Evolutionary conservation across 495 filamentous ascomycete species (phyloP).

Genomic region (Oleoguttula mirabilis): DNA sequence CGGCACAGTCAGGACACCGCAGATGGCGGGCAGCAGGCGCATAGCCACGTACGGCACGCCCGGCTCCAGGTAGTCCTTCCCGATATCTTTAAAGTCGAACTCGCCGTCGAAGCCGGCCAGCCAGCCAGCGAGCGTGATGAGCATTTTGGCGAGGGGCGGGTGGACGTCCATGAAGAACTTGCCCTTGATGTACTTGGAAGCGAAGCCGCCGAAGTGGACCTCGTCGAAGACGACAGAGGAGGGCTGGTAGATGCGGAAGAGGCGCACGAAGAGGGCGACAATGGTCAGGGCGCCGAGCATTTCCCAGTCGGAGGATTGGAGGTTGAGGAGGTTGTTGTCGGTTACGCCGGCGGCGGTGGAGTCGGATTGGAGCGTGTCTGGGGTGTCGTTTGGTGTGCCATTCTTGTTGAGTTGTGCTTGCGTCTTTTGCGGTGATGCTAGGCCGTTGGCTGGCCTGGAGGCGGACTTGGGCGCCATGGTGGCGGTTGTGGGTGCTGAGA

Average conservation of each 20-base stretch:
- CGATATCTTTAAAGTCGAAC: slow-evolving; percentile 99
- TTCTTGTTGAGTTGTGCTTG: slow-evolving; percentile 2
- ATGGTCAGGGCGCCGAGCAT: slow-evolving; percentile 59
- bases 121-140: slow-evolving; percentile 91
- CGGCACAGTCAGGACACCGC: slow-evolving; percentile 75
- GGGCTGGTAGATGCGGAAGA: slow-evolving; percentile 94
- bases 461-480: slow-evolving; percentile 7
- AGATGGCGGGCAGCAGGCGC: slow-evolving; percentile 81
- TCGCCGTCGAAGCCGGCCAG: slow-evolving; percentile 87
- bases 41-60: slow-evolving; percentile 95
- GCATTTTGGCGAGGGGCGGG: slow-evolving; percentile 89
- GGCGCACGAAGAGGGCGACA: slow-evolving; percentile 63
- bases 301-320: slow-evolving; percentile 73
- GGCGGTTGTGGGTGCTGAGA: slow-evolving; percentile 1
- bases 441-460: too few relatives aligned
- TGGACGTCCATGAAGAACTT: slow-evolving; percentile 99
- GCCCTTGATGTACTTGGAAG: slow-evolving; percentile 97
- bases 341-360: slow-evolving; percentile 51
- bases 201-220: slow-evolving; percentile 97
- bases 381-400: slow-evolving; percentile 4
- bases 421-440: background rate
- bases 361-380: slow-evolving; percentile 31
- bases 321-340: slow-evolving; percentile 52
- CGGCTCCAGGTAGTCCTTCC: slow-evolving; percentile 93
- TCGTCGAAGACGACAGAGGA: slow-evolving; percentile 97